phyloP scores from a whole-genome alignment of 2,329 filamentous ascomycete genomes.

The Cladosporium colombiae region DNA sequence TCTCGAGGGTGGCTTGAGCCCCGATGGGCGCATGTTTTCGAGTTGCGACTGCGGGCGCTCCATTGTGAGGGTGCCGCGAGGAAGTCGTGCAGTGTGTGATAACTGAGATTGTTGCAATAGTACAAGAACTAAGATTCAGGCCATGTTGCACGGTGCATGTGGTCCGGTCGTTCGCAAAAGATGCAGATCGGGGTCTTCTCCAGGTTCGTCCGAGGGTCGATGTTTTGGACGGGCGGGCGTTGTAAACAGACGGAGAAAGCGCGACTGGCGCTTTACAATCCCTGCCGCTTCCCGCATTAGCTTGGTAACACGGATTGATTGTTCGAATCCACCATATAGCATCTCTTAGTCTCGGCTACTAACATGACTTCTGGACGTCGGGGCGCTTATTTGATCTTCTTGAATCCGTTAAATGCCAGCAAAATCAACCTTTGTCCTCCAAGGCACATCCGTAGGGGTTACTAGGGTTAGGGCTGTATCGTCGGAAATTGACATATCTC shows the following conservation, averaged over 20 bases:
- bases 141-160: slow-evolving; percentile 10
- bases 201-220: neutral
- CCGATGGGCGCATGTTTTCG: slow-evolving; percentile 37
- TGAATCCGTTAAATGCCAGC: neutral
- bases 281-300: neutral
- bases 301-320: neutral
- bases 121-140: slow-evolving; percentile 10
- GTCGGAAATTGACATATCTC: neutral
- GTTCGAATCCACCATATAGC: neutral
- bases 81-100: slow-evolving; percentile 3
- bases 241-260: slow-evolving; percentile 4
- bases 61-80: slow-evolving; percentile 24
- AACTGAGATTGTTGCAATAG: slow-evolving; percentile 14
- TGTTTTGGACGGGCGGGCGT: slow-evolving; percentile 7
- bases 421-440: neutral
- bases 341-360: neutral
- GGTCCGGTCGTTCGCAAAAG: neutral
- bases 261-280: slow-evolving; percentile 2
- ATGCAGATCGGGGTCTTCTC: neutral
- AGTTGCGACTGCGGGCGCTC: slow-evolving; percentile 34
- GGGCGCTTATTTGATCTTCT: neutral
- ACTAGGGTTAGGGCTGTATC: neutral
- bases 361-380: neutral
- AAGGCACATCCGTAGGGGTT: neutral
- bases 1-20: slow-evolving; percentile 34